These are phyloP conservation scores for Gryganskiella cystojenkinii DNA, from an alignment of 192 early-diverging fungal genomes.

Conservation along the genomic window DNA sequence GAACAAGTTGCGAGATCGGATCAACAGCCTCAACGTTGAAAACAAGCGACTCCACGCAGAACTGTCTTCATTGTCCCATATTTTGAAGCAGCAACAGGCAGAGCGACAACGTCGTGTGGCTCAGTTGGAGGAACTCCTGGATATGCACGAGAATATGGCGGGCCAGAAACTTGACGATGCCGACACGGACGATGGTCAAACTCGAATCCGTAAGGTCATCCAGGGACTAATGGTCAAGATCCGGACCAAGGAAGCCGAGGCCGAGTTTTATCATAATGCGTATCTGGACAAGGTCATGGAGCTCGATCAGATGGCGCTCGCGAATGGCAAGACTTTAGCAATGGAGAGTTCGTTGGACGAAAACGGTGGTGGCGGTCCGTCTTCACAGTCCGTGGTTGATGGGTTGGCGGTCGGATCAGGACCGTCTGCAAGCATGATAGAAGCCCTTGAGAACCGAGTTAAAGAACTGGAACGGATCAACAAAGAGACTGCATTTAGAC, in stretches of 20 bases:
- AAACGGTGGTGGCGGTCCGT: not conserved
- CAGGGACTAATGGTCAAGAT: constrained; percentile 45
- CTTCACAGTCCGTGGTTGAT: constrained; percentile 7
- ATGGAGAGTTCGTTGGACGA: constrained; percentile 9
- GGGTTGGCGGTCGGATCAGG: constrained; percentile 3
- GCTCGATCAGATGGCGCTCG: constrained; percentile 42
- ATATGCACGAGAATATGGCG: constrained; percentile 37
- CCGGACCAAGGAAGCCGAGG: constrained; percentile 48
- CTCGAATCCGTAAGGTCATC: constrained; percentile 47
- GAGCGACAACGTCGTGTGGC: constrained; percentile 38
- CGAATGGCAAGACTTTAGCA: constrained; percentile 27
- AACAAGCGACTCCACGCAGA: constrained; percentile 45
- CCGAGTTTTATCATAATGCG: constrained; percentile 51
- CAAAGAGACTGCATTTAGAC: constrained; percentile 36
- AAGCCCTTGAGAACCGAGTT: constrained; percentile 27
- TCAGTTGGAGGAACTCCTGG: constrained; percentile 41
- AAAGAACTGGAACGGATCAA: constrained; percentile 43
- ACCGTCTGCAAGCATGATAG: constrained; percentile 11
- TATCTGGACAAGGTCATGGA: constrained; percentile 52
- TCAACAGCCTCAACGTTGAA: constrained; percentile 37
- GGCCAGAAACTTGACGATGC: constrained; percentile 21
- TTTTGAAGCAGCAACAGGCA: constrained; percentile 34
- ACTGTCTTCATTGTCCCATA: constrained; percentile 21
- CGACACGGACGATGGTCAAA: constrained; percentile 44
- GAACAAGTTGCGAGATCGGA: constrained; percentile 41